Evolutionary conservation across 805 yeast species (phyloP).

Genomic region (Teunomyces stri): DNA sequence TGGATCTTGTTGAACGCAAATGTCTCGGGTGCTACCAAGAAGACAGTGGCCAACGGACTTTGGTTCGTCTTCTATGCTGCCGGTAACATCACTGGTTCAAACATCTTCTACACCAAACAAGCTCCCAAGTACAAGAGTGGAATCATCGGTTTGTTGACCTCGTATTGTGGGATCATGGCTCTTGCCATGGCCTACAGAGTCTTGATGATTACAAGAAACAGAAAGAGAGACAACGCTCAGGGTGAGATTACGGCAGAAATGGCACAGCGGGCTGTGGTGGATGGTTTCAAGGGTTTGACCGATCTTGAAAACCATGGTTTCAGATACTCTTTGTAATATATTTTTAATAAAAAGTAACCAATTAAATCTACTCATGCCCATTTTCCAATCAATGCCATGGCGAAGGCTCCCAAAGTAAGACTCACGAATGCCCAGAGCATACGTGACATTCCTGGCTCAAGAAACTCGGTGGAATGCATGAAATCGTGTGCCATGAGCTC

Average conservation of each 20-base stretch:
- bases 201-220: constrained; percentile 62
- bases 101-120: constrained; percentile 20
- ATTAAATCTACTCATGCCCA: constrained; percentile 23
- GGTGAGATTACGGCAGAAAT: constrained; percentile 29
- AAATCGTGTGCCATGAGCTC: constrained; percentile 81
- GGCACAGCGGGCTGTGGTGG: constrained; percentile 12
- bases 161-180: constrained; percentile 21
- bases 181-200: constrained; percentile 7
- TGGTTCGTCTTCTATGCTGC: constrained; percentile 26
- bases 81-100: constrained; percentile 29
- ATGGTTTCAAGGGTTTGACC: constrained; percentile 54
- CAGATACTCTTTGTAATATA: constrained; percentile 42
- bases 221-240: constrained; percentile 41
- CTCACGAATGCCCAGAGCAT: constrained; percentile 23
- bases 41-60: constrained; percentile 18
- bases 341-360: too few species aligned
- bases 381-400: constrained; percentile 33
- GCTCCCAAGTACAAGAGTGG: constrained; percentile 25
- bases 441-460: constrained; percentile 16
- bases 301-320: constrained; percentile 57
- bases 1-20: constrained; percentile 25
- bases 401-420: constrained; percentile 26
- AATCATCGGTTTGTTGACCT: constrained; percentile 21
- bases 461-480: constrained; percentile 43
- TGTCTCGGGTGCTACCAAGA: constrained; percentile 23